These are phyloP conservation scores for Metarhizium album DNA, from an alignment of 2,329 filamentous ascomycete genomes.

Conservation along the genomic window DNA sequence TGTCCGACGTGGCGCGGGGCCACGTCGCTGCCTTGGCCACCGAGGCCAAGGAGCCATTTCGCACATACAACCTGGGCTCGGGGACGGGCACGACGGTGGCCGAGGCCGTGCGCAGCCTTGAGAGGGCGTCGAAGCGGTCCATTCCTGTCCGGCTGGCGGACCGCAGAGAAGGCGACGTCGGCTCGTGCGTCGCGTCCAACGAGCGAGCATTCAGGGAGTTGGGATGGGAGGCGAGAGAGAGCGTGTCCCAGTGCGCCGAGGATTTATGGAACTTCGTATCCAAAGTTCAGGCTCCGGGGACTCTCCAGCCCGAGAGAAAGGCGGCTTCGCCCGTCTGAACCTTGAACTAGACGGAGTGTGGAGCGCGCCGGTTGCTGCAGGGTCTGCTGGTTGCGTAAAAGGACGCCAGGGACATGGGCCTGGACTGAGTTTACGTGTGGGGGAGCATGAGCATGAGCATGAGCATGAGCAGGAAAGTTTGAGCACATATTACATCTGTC, in stretches of 20 bases:
- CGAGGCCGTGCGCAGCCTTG: constrained; percentile 31
- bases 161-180: constrained; percentile 32
- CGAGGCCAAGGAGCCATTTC: constrained; percentile 19
- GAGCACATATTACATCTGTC: too few relatives aligned
- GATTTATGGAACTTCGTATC: constrained; percentile 24
- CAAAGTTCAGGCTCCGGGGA: background rate
- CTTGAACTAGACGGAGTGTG: too few relatives aligned
- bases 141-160: constrained; percentile 28
- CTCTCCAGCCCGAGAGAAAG: too few relatives aligned
- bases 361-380: too few relatives aligned
- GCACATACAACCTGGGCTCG: constrained; percentile 35
- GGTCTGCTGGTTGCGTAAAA: too few relatives aligned
- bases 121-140: constrained; percentile 21
- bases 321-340: too few relatives aligned
- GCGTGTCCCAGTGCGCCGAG: constrained; percentile 20
- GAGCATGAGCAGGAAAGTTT: too few relatives aligned
- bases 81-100: constrained; percentile 34
- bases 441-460: too few relatives aligned
- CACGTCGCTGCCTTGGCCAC: constrained; percentile 48
- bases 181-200: constrained; percentile 30
- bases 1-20: constrained; percentile 51
- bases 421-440: too few relatives aligned
- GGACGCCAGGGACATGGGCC: too few relatives aligned
- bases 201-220: constrained; percentile 29
- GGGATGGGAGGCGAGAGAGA: constrained; percentile 26